Conservation (phyloP, 2,329 filamentous ascomycete genomes). For the Fusarium praegraminearum region DNA sequence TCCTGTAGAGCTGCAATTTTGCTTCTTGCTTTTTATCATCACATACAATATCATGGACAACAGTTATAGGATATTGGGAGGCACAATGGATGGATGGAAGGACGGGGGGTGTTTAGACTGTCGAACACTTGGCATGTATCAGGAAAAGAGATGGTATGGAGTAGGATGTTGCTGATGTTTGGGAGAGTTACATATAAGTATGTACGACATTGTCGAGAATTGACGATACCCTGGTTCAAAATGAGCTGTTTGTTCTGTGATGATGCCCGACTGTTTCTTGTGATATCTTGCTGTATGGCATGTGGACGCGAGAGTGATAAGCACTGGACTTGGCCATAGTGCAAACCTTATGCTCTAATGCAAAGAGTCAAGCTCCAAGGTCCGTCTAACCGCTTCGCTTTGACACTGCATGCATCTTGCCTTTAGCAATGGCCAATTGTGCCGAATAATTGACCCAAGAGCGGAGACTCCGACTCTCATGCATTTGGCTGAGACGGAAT, state of each 20-base stretch:
- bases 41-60: constrained; percentile 25
- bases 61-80: constrained; percentile 28
- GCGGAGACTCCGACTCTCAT: constrained; percentile 32
- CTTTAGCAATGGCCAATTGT: constrained; percentile 22
- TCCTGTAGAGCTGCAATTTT: constrained; percentile 39
- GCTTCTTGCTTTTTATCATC: constrained; percentile 38
- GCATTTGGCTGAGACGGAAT: constrained; percentile 21
- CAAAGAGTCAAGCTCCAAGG: not conserved
- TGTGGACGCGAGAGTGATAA: not conserved
- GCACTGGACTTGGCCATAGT: not conserved
- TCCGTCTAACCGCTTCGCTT: constrained; percentile 6
- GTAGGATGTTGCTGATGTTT: constrained; percentile 15
- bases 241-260: not conserved
- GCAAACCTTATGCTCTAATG: not conserved
- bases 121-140: constrained; percentile 4
- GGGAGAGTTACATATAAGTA: constrained; percentile 26
- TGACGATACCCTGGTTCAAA: constrained; percentile 38
- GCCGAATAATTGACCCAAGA: constrained; percentile 36
- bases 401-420: constrained; percentile 14
- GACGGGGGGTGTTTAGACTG: constrained; percentile 1
- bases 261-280: not conserved
- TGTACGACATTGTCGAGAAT: constrained; percentile 31
- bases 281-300: not conserved
- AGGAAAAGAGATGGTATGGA: constrained; percentile 16
- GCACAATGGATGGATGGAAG: not conserved